Base-by-base conservation (phyloP, 148 eudicot species). In the Cornus florida region DNA sequence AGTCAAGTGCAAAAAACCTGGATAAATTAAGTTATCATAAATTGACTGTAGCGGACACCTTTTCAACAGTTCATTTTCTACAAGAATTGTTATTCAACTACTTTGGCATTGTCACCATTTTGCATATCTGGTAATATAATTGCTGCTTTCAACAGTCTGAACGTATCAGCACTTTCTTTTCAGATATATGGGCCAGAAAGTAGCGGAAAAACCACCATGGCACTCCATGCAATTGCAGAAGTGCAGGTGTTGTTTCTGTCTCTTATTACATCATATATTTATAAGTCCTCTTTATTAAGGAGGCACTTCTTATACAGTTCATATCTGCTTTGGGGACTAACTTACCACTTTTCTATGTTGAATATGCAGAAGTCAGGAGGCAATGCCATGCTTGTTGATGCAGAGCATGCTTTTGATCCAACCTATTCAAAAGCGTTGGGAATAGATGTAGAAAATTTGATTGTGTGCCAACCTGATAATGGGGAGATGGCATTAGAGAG, bases 401-500 rank as follows among this genome's bases (percentile, higher is more conserved):
- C 98, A 82, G 98, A 95, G 79, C 98, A 95, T 86, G 98, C 98
- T 80, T 95, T 95, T 90, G 98, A 95, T 85, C 94, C 98, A 24
- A 83, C 98, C 59, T 95, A 95, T 84, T 93, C 98, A 38, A 93
- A 93, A 83, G 88, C 97, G 38, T 73, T 95, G 80, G 98, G 98
- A 24, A 97, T 95, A 74, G 98, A 95, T 85, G 94, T 95, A 41
- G 98, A 95, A 85, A 95, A 95, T 83, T 82, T 95, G 80, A 95
- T 95, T 81, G 98, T 95, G 68, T 93, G 98, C 84, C 98, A 95
- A 84, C 98, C 98, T 80, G 97, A 95, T 84, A 91, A 93, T 77
- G 98, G 98, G 82, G 98, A 95, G 87, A 95, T 95, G 98, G 98
- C 97, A 48, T 84, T 95, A 75, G 98, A 95, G 87, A 93, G 98